Percentiles rank a stretch among this genome's conserved stretches.
Evolutionary conservation across 345 rosid genomes (phyloP).

Genomic region (Brassica nigra): DNA sequence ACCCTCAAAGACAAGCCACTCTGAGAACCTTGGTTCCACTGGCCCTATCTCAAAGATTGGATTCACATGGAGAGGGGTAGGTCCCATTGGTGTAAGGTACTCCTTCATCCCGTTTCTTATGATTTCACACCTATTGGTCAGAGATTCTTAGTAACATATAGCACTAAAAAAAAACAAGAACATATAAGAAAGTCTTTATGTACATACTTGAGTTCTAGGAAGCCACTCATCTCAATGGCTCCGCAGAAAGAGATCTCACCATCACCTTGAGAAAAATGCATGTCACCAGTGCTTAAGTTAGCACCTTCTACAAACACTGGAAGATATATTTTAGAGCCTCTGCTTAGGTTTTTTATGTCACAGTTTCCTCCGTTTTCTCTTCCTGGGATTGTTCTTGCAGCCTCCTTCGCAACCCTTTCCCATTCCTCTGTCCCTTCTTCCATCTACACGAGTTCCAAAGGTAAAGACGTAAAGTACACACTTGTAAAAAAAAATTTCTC

Average conservation of each 20-base stretch:
- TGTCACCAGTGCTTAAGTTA: conserved; percentile 84
- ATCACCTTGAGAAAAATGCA: conserved; percentile 98
- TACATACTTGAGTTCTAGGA: conserved; percentile 75
- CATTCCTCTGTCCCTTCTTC: conserved; percentile 64
- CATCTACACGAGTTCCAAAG: conserved; percentile 47
- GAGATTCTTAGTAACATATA: neutral
- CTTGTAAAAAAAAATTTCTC: neutral
- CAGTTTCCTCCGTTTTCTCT: conserved; percentile 98
- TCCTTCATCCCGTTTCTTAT: conserved; percentile 84
- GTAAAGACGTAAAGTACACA: neutral
- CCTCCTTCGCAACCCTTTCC: conserved; percentile 72
- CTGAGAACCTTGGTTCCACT: conserved; percentile 88
- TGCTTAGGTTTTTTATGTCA: conserved; percentile 83
- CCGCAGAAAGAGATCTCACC: conserved; percentile 96
- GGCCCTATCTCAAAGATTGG: conserved; percentile 96
- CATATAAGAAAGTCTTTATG: neutral
- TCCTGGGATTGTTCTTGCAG: conserved; percentile 90
- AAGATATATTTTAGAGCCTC: conserved; percentile 84
- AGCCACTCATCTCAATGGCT: conserved; percentile 95
- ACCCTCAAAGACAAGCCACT: conserved; percentile 93
- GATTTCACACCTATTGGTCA: conserved; percentile 62
- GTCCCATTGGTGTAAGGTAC: conserved; percentile 97
- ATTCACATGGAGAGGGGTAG: conserved; percentile 82
- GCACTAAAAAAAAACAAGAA: neutral
- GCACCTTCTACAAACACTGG: conserved; percentile 94